phyloP scores from a whole-genome alignment of 2,329 filamentous ascomycete genomes.

The Penicillium crustosum region DNA sequence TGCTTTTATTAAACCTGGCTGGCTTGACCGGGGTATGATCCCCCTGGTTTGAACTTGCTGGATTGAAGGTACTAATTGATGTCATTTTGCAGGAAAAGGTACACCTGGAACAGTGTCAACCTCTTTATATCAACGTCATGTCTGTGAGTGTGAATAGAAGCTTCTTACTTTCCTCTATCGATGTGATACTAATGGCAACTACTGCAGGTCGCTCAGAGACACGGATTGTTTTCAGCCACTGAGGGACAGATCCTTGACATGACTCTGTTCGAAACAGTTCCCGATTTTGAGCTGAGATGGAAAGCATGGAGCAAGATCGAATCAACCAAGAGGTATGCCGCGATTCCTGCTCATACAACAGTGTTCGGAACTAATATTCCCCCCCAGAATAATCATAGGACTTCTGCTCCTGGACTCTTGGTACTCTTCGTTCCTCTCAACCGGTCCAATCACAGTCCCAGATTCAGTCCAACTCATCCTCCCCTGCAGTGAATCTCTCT shows the following conservation, averaged over 20 bases:
- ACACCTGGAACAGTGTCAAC: slow-evolving; percentile 50
- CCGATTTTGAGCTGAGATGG: slow-evolving; percentile 51
- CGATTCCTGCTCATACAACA: neutral
- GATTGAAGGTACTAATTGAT: slow-evolving; percentile 8
- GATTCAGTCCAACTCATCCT: slow-evolving; percentile 50
- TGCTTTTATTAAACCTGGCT: slow-evolving; percentile 47
- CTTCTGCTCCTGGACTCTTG: slow-evolving; percentile 50
- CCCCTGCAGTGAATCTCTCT: slow-evolving; percentile 48
- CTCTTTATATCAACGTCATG: slow-evolving; percentile 53
- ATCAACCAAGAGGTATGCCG: slow-evolving; percentile 47
- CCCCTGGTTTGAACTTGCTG: neutral
- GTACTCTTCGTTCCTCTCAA: slow-evolving; percentile 50
- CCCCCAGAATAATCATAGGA: slow-evolving; percentile 45
- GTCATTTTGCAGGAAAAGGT: slow-evolving; percentile 36
- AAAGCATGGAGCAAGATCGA: slow-evolving; percentile 55
- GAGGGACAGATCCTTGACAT: slow-evolving; percentile 46
- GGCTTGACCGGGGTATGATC: slow-evolving; percentile 19
- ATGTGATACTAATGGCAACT: slow-evolving; percentile 3
- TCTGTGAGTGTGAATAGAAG: slow-evolving; percentile 29
- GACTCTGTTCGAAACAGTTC: slow-evolving; percentile 44
- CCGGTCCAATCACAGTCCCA: slow-evolving; percentile 48
- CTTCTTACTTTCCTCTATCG: neutral
- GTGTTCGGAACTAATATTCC: slow-evolving; percentile 8
- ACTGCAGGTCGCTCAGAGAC: slow-evolving; percentile 44
- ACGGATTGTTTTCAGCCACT: slow-evolving; percentile 46